Evolutionary conservation across 352 stramenopile species (phyloP).

Genomic region (Phytophthora sansomeana): DNA sequence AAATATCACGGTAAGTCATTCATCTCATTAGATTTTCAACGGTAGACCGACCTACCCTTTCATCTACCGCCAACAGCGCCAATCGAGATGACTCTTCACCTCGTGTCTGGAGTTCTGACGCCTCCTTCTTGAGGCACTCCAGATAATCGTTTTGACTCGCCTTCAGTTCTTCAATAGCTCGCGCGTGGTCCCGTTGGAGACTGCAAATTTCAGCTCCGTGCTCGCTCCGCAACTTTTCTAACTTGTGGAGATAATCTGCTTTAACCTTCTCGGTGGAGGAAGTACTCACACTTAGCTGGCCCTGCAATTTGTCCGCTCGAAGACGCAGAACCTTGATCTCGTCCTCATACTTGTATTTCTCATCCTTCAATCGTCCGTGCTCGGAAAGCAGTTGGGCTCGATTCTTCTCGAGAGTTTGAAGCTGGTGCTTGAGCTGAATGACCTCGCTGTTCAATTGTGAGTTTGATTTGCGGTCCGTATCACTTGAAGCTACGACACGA

Average conservation of each 20-base stretch:
- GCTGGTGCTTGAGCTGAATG: constrained; percentile 64
- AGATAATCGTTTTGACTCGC: constrained; percentile 51
- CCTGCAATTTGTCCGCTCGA: constrained; percentile 47
- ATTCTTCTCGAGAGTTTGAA: constrained; percentile 55
- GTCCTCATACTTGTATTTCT: constrained; percentile 43
- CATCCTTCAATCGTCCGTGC: constrained; percentile 46
- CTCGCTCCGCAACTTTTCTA: constrained; percentile 53
- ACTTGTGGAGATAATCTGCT: constrained; percentile 48
- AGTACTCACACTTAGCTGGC: constrained; percentile 45
- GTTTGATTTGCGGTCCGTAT: constrained; percentile 44
- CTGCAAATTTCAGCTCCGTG: constrained; percentile 47
- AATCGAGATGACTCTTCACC: constrained; percentile 37
- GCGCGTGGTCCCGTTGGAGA: constrained; percentile 56
- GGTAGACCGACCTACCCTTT: constrained; percentile 28
- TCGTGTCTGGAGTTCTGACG: constrained; percentile 28
- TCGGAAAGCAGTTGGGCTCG: constrained; percentile 51
- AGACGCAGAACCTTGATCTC: constrained; percentile 42
- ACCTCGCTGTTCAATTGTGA: constrained; percentile 57
- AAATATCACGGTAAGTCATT: neutral
- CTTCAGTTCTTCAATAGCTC: constrained; percentile 54
- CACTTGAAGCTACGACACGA: constrained; percentile 41
- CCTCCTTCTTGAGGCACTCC: constrained; percentile 61
- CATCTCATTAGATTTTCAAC: neutral
- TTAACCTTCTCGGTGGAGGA: constrained; percentile 50
- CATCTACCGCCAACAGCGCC: constrained; percentile 37